phyloP scores from a whole-genome alignment of 805 yeast species.

The Wickerhamiella azyma region DNA sequence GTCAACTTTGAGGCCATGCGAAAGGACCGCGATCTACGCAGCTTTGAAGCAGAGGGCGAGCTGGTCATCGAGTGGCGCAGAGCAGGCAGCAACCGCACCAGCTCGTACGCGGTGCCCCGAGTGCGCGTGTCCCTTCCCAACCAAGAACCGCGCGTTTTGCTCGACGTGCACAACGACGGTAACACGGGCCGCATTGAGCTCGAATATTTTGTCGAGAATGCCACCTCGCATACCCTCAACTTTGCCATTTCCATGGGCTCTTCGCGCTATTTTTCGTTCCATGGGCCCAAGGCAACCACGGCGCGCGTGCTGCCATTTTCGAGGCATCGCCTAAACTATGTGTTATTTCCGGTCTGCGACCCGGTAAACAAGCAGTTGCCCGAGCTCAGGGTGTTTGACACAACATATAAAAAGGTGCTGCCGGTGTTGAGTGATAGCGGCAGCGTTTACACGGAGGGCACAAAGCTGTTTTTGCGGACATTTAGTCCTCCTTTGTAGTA shows the following conservation, averaged over 20 bases:
- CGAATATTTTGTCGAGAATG: constrained; percentile 51
- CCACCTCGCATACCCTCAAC: constrained; percentile 54
- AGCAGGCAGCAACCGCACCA: too few species aligned
- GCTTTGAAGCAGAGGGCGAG: constrained; percentile 21
- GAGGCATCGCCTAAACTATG: constrained; percentile 26
- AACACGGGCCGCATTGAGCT: constrained; percentile 13
- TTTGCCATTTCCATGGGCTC: constrained; percentile 38
- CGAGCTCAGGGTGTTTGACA: constrained; percentile 48
- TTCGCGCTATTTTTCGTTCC: constrained; percentile 29
- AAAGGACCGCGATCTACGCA: constrained; percentile 10
- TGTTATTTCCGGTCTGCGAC: constrained; percentile 20
- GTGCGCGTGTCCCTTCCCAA: constrained; percentile 17
- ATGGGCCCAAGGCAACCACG: constrained; percentile 25
- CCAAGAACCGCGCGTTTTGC: constrained; percentile 19
- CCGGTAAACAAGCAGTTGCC: constrained; percentile 35
- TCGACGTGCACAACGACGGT: constrained; percentile 10
- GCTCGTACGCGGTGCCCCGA: constrained; percentile 13
- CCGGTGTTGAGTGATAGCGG: constrained; percentile 32
- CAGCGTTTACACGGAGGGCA: not conserved
- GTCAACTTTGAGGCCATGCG: constrained; percentile 8
- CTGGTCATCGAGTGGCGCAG: constrained; percentile 21
- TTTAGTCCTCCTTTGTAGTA: not conserved
- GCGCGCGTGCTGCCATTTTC: constrained; percentile 50
- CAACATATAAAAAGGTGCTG: constrained; percentile 50
- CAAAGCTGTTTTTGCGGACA: not conserved